Base-by-base conservation (phyloP, 768 basidiomycete genomes). In the Rhodotorula graminis region DNA sequence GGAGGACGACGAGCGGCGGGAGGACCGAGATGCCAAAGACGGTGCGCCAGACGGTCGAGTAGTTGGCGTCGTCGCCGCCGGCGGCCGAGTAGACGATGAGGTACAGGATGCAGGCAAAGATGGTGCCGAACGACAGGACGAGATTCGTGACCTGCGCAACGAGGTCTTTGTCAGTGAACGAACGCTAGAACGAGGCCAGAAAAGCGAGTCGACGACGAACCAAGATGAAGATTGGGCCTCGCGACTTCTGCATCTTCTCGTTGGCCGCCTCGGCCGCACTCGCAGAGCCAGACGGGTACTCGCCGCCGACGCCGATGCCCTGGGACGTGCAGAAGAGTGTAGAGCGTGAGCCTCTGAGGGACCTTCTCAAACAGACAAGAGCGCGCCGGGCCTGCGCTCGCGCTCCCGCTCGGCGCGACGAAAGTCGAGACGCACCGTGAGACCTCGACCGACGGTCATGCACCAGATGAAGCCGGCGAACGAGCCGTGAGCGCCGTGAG, bases 151-250 rank as follows among this genome's bases (percentile, higher is more conserved):
- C 53, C 49, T 64, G 56, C 14, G 16, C 19, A 14, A 21, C 40
- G 37, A 21, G n/a, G 1, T 15, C 9, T 42, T 46, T 18, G 57
- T 46, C 62, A 11, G 4, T 15, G 42, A 66, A 73, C 29, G 63
- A 44, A 23, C 10, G 23, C n/a, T n/a, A 52, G 8, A 6, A 27
- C 50, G 12, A 12, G 23, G 25, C 49, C 12, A 18, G 21, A 25
- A 23, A 23, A 18, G 49, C 49, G 7, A 49, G 40, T 23, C 47
- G 37, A 80, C 47, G 37, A 80, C 84, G 69, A 77, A 88, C 23
- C 88, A 90, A 85, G 78, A 89, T 87, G 80, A 90, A 89, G 29
- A 88, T 86, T 74, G 88, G 87, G 1, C 90, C 90, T 50, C 89
- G 85, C 64, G 83, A 80, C 74, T 84, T 83, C 42, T 85, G 66